A percentile compares a stretch with the other conserved stretches of the same genome.
Conservation (phyloP, 768 basidiomycete species). For the Rhodotorula diobovata region DNA sequence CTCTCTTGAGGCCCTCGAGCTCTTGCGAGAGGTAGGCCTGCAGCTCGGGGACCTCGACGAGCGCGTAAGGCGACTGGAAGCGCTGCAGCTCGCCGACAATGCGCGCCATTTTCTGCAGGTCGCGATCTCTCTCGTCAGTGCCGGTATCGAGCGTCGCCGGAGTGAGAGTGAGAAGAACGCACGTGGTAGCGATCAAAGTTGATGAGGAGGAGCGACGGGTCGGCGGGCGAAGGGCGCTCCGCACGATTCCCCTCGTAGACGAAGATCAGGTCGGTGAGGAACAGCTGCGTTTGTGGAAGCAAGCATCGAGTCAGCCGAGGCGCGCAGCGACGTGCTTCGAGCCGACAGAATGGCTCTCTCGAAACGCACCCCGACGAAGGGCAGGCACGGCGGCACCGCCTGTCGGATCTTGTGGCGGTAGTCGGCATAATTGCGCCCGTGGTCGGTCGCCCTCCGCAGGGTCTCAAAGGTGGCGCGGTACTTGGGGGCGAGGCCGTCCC, state of each 20-base stretch:
- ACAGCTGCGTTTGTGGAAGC: too few species aligned
- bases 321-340: constrained; percentile 8
- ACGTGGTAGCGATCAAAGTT: constrained; percentile 96
- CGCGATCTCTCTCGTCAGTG: not conserved
- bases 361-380: constrained; percentile 71
- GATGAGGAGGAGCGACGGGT: constrained; percentile 70
- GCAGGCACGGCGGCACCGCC: constrained; percentile 85
- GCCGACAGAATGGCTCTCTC: too few species aligned
- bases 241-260: constrained; percentile 82
- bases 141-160: not conserved
- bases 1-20: constrained; percentile 23
- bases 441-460: constrained; percentile 80
- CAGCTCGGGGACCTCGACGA: constrained; percentile 83
- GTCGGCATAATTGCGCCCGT: constrained; percentile 81
- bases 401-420: constrained; percentile 82
- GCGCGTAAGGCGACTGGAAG: constrained; percentile 78
- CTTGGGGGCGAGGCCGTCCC: constrained; percentile 83
- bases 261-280: constrained; percentile 89
- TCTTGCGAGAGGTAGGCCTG: constrained; percentile 62
- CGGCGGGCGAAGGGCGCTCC: constrained; percentile 69
- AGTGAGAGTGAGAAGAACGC: constrained; percentile 72
- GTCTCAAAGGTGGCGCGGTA: constrained; percentile 71
- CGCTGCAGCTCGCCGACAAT: constrained; percentile 70
- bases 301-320: too few species aligned
- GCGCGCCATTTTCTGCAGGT: constrained; percentile 40